These are phyloP conservation scores for Emmonsiellopsis sp. DNA, from an alignment of 2,329 filamentous ascomycete genomes.

Conservation along the genomic window DNA sequence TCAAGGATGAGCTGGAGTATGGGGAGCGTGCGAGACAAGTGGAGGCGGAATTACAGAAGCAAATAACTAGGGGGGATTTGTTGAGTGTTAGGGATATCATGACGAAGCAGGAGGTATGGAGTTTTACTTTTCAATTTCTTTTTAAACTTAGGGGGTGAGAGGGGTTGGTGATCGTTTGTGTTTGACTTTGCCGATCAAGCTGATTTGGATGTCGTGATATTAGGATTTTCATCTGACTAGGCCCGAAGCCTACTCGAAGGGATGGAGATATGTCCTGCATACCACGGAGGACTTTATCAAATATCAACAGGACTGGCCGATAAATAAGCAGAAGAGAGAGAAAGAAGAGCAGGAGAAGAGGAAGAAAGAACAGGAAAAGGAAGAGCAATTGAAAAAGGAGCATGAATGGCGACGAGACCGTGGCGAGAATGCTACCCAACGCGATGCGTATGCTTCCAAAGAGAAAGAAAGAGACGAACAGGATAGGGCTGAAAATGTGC, in stretches of 20 bases:
- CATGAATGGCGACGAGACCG: slow-evolving; percentile 21
- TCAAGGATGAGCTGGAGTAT: slow-evolving; percentile 15
- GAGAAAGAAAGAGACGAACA: slow-evolving; percentile 8
- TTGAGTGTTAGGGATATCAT: slow-evolving; percentile 20
- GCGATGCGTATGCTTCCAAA: slow-evolving; percentile 25
- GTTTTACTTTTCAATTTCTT: not conserved
- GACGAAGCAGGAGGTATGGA: slow-evolving; percentile 16
- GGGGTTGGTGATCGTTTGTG: not conserved
- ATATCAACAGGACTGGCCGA: slow-evolving; percentile 39
- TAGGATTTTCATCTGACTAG: slow-evolving; percentile 37
- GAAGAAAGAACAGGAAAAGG: slow-evolving; percentile 14
- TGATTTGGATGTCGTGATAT: not conserved
- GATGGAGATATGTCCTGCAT: slow-evolving; percentile 43
- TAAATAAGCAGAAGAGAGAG: slow-evolving; percentile 33
- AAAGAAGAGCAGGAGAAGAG: slow-evolving; percentile 22
- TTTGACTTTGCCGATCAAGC: not conserved
- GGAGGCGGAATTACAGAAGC: slow-evolving; percentile 17
- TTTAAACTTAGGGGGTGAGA: not conserved
- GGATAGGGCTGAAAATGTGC: slow-evolving; percentile 13
- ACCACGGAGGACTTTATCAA: slow-evolving; percentile 42
- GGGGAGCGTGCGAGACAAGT: slow-evolving; percentile 18
- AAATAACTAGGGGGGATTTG: slow-evolving; percentile 16
- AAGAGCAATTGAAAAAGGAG: slow-evolving; percentile 13
- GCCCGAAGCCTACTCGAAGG: slow-evolving; percentile 35
- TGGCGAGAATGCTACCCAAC: slow-evolving; percentile 25